Evolutionary conservation across 148 eudicot species (phyloP).

Genomic region (Chenopodium album): DNA sequence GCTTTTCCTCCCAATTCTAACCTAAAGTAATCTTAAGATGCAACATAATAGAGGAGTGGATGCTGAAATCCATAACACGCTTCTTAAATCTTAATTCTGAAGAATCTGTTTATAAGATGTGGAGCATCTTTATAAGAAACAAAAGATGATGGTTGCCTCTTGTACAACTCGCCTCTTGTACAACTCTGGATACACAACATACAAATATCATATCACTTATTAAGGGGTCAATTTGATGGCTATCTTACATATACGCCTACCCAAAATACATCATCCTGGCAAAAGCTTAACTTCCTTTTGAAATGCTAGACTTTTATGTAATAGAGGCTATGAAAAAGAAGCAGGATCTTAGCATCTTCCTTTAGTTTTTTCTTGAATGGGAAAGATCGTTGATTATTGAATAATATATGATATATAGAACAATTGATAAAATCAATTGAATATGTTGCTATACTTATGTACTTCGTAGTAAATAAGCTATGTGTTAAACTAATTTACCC

Average conservation of each 20-base stretch:
- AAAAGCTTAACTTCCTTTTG: background rate
- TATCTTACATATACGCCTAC: background rate
- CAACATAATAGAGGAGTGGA: background rate
- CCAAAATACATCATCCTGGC: background rate
- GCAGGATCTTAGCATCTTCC: background rate
- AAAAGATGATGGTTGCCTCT: background rate
- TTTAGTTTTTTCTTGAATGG: background rate
- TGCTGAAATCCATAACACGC: background rate
- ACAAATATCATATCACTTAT: background rate
- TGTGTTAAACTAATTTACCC: background rate
- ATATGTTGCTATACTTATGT: too few species aligned
- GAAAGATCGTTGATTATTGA: background rate
- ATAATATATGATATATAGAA: background rate
- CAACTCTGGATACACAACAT: background rate
- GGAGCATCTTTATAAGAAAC: background rate
- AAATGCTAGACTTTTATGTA: background rate
- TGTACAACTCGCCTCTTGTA: background rate
- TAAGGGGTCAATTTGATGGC: background rate
- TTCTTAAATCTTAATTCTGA: background rate
- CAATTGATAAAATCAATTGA: background rate
- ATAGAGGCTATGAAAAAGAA: background rate
- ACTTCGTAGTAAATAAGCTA: background rate
- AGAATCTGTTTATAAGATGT: background rate
- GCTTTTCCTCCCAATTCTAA: background rate
- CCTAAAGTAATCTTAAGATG: background rate